A percentile compares a stretch with the other conserved stretches of the same genome.
Conservation (phyloP, 495 filamentous ascomycete genomes). For the Tricharina praecox region DNA sequence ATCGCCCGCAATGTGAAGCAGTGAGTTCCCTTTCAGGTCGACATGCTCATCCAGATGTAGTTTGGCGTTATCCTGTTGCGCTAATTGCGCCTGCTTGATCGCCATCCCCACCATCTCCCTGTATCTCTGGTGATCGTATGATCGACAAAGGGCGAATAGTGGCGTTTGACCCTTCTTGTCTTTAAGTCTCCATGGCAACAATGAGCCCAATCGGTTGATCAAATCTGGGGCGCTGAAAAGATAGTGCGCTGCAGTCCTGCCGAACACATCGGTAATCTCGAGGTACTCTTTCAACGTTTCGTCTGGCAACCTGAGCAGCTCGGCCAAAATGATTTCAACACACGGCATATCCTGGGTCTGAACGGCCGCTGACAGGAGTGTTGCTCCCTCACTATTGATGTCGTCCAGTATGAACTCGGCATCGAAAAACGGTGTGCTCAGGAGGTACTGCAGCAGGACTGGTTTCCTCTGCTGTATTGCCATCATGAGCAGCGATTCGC, state of each 20-base stretch:
- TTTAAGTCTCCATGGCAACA: conserved; percentile 74
- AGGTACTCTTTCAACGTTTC: conserved; percentile 45
- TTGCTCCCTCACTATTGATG: conserved; percentile 73
- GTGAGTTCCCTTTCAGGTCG: conserved; percentile 80
- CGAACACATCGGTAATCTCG: conserved; percentile 58
- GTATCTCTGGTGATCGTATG: conserved; percentile 86
- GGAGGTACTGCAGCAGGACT: conserved; percentile 56
- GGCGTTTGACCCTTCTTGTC: conserved; percentile 97
- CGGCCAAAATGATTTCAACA: conserved; percentile 57
- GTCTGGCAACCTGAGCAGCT: conserved; percentile 38
- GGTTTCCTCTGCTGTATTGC: conserved; percentile 61
- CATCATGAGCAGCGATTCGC: conserved; percentile 93
- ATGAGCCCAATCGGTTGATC: conserved; percentile 51
- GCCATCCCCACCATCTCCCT: conserved; percentile 66
- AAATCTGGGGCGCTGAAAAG: conserved; percentile 70
- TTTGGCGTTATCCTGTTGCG: conserved; percentile 59
- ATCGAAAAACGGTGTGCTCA: conserved; percentile 38
- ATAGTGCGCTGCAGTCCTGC: conserved; percentile 83
- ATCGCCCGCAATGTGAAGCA: conserved; percentile 85
- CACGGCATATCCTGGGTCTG: conserved; percentile 63
- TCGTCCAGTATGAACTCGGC: conserved; percentile 66
- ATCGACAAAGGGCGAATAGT: conserved; percentile 81
- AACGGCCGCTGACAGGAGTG: conserved; percentile 81
- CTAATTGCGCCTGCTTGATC: conserved; percentile 50
- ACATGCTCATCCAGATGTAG: conserved; percentile 88